Base-by-base conservation (phyloP, 768 basidiomycete genomes). In the Dentipellis sp. region DNA sequence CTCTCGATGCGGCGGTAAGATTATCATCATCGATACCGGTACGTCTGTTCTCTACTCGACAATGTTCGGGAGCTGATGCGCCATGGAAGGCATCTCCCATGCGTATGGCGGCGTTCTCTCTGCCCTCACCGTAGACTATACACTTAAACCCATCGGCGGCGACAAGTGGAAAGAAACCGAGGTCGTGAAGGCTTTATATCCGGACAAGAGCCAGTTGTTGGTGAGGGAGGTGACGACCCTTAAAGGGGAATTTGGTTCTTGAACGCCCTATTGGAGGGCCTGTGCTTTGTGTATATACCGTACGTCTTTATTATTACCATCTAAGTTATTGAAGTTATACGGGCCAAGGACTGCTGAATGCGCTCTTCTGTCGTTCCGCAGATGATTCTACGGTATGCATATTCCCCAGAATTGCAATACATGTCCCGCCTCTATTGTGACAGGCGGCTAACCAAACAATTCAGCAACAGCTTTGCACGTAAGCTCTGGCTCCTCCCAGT, bases 21-120 rank as follows among this genome's bases (percentile, higher is more conserved):
- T 97, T 46, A 86, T 98, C 62, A 88, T 98, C 58, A 97, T 99
- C 52, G 95, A 99, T 66, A 98, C 95, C 0, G 93, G 90, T 84
- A 50, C 51, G 70, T 59, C 53, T n/a, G n/a, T n/a, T n/a, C n/a
- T n/a, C n/a, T n/a, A n/a, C n/a, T n/a, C n/a, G n/a, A n/a, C n/a
- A n/a, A n/a, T n/a, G n/a, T n/a, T 35, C 12, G 5, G 19, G 29
- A 22, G 21, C 50, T 50, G 52, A 19, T 48, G 29, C 6, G 29
- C 34, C 16, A 34, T 8, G 14, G 36, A 59, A 88, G 89, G 92
- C n/a, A 94, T 95, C 51, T 94, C 92, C 4, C 90, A 89, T 66
- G 94, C 94, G 1, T 97, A 97, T 63, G 94, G 91, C n/a, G 95
- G 95, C 11, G 84, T 81, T 0, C 75, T 97, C 5, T 94, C 94